A percentile compares a stretch with the other conserved stretches of the same genome.
Conservation (phyloP, 164 flowering plant species). For the Tetrastigma voinierianum region DNA sequence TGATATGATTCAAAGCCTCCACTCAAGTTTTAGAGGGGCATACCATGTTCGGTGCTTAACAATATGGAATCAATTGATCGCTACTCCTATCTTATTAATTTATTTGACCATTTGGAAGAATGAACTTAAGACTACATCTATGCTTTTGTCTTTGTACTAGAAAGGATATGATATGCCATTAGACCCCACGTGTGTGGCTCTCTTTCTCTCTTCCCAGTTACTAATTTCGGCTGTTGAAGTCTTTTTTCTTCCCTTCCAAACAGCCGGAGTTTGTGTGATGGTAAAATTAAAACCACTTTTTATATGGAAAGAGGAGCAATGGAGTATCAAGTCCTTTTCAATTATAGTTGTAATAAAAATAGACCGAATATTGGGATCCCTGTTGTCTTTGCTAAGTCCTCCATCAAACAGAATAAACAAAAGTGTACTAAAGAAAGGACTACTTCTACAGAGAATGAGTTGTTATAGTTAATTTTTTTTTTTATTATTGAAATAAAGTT, state of each 20-base stretch:
- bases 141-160: background rate
- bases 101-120: background rate
- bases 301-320: background rate
- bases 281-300: background rate
- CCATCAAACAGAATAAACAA: slow-evolving; percentile 3
- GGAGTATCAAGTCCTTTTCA: background rate
- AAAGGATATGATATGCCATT: background rate
- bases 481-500: background rate
- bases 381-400: background rate
- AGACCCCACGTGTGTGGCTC: slow-evolving; percentile 1
- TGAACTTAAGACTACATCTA: background rate
- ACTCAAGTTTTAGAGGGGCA: background rate
- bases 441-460: background rate
- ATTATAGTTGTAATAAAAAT: background rate
- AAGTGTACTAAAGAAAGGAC: background rate
- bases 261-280: background rate
- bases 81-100: background rate
- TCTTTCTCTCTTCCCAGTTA: background rate
- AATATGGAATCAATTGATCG: background rate
- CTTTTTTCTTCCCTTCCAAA: background rate
- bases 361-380: background rate
- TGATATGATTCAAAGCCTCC: background rate
- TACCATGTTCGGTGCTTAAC: background rate
- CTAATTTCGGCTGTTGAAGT: background rate
- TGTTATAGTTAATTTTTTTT: background rate